Evolutionary conservation across 805 yeast genomes (phyloP).

Genomic region (Yarrowia sp.): DNA sequence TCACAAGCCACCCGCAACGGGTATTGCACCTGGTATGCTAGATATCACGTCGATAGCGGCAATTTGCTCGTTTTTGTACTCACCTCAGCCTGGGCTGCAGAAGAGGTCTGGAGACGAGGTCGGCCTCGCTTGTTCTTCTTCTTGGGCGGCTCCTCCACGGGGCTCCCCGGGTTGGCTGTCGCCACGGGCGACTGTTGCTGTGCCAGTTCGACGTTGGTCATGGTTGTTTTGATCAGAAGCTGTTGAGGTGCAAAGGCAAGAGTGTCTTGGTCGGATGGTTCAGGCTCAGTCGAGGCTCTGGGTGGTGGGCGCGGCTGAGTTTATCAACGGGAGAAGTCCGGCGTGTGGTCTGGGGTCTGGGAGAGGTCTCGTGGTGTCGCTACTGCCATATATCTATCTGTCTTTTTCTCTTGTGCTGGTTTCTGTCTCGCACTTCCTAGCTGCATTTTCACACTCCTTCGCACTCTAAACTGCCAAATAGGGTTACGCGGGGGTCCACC

Average conservation of each 20-base stretch:
- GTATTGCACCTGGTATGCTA: background rate
- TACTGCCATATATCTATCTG: slow-evolving; percentile 19
- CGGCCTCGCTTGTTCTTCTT: slow-evolving; percentile 29
- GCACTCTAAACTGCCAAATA: slow-evolving; percentile 7
- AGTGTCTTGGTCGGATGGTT: too few species aligned
- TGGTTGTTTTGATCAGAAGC: background rate
- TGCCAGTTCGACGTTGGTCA: background rate
- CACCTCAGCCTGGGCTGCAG: slow-evolving; percentile 27
- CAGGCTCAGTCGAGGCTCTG: too few species aligned
- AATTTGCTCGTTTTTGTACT: background rate
- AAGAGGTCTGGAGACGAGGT: slow-evolving; percentile 28
- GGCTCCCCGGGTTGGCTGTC: background rate
- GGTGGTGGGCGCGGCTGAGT: background rate
- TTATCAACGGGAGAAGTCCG: too few species aligned
- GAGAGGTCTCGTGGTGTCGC: background rate
- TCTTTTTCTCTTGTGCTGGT: background rate
- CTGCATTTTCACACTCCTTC: slow-evolving; percentile 21
- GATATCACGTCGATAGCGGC: background rate
- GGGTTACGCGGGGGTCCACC: slow-evolving; percentile 15
- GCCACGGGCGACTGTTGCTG: background rate
- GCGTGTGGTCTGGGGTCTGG: background rate
- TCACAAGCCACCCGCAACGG: too few species aligned
- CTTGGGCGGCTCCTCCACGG: slow-evolving; percentile 17
- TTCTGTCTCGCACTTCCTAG: slow-evolving; percentile 7
- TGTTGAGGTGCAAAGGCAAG: too few species aligned